Evolutionary conservation across 1,284 basidiomycete genomes (phyloP), one percentile per base, ranked within the genome.

Genomic region (Heterobasidion annosum): DNA sequence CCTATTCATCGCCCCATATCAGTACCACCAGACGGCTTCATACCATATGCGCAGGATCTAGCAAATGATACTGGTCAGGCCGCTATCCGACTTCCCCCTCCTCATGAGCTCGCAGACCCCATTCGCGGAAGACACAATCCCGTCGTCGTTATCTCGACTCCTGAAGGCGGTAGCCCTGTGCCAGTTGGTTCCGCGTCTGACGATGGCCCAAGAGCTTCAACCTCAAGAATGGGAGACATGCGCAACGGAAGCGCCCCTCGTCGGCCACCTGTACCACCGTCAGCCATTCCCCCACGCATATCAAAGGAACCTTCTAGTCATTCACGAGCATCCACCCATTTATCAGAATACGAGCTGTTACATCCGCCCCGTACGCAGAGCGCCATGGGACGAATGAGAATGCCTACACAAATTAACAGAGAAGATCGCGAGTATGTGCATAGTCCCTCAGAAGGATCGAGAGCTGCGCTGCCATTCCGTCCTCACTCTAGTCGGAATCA

Each of bases 11-110:
- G 51, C 0, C 57, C 54, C 12, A 54, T 66, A 19, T 60, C 59
- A 12, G 53, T 64, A 16, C 68, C 65, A 0, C 68, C 68, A 0
- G 75, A 77, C 35, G 65, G 64, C 48, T 75, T 65, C 67, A 75
- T 77, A n/a, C 75, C 74, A 0, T 65, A 60, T 45, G 67, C 68
- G 69, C 50, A 57, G 60, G 35, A 18, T 8, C 35, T 33, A 15
- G 34, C 12, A 50, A 56, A 57, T 18, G 57, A 50, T 37, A 52
- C 57, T 16, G 59, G 59, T 13, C 52, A 35, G 57, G 66, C 54
- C 56, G 59, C 54, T 34, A 71, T 75, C n/a, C 49, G 19, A 9
- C 37, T 77, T 1, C 74, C 72, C 18, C 67, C 71, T 0, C 73
- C 75, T 2, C 68, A 73, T 54, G 69, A 66, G 55, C 56, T 73